Percentiles rank a stretch among this genome's conserved stretches.
phyloP scores from a whole-genome alignment of 2,329 filamentous ascomycete genomes.

The Magnaporthiopsis rhizophila region DNA sequence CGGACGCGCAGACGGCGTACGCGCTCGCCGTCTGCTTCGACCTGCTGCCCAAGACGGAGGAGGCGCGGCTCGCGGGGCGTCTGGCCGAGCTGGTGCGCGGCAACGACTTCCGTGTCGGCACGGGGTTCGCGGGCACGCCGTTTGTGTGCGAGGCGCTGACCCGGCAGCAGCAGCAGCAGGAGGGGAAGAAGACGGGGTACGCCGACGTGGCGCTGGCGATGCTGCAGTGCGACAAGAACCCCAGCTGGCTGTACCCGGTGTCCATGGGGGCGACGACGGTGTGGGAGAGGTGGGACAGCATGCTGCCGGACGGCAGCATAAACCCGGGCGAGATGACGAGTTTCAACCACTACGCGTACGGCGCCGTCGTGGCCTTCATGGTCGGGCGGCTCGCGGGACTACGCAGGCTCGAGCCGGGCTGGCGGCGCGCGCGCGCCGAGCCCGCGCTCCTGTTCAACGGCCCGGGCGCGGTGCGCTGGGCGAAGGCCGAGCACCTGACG shows the following conservation, averaged over 20 bases:
- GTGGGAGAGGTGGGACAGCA: conserved; percentile 34
- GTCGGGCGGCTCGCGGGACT: conserved; percentile 26
- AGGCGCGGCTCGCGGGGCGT: not conserved
- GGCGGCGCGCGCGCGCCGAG: conserved; percentile 20
- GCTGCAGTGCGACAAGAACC: conserved; percentile 23
- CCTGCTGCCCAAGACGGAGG: conserved; percentile 10
- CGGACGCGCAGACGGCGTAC: conserved; percentile 19
- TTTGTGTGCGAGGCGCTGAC: conserved; percentile 14
- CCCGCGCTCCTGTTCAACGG: conserved; percentile 23
- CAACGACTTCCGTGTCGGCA: conserved; percentile 15
- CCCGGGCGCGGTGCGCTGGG: conserved; percentile 9
- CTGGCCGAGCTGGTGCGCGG: conserved; percentile 4
- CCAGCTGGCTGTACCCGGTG: conserved; percentile 30
- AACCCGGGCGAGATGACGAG: conserved; percentile 32
- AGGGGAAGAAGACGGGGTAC: too few species aligned
- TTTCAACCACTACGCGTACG: conserved; percentile 34
- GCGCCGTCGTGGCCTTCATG: conserved; percentile 29
- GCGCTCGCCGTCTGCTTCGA: conserved; percentile 19
- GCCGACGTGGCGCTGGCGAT: conserved; percentile 14
- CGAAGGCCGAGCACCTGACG: conserved; percentile 20
- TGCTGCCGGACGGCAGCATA: conserved; percentile 27
- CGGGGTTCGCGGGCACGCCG: conserved; percentile 21
- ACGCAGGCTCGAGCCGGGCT: conserved; percentile 19
- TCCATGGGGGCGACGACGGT: conserved; percentile 30
- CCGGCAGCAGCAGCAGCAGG: not conserved